Conservation (phyloP, 768 basidiomycete species). For the Boletales sp. region DNA sequence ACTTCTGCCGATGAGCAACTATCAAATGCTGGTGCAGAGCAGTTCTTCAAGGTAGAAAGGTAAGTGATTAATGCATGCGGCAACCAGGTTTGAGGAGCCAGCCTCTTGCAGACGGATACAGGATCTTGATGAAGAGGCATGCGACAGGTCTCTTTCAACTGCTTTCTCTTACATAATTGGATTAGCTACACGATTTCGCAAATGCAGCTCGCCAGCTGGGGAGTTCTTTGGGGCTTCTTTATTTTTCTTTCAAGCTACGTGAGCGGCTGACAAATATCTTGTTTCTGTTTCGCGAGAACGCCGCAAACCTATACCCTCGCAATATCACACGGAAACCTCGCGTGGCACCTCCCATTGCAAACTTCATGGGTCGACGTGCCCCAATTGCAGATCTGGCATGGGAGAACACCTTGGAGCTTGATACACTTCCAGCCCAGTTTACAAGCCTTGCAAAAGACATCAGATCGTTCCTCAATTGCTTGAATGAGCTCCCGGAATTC, state of each 20-base stretch:
- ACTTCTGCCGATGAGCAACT: constrained; percentile 49
- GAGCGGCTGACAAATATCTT: constrained; percentile 48
- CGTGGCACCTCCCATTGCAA: constrained; percentile 38
- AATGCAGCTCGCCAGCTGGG: constrained; percentile 57
- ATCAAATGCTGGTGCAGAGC: constrained; percentile 47
- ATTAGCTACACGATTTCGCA: constrained; percentile 48
- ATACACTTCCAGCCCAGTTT: constrained; percentile 46
- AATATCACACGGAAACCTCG: constrained; percentile 39
- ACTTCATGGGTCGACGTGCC: constrained; percentile 33
- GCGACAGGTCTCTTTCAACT: constrained; percentile 1
- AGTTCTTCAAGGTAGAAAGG: constrained; percentile 49
- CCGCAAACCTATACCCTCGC: constrained; percentile 50
- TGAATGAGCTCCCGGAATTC: constrained; percentile 57
- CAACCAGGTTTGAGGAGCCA: constrained; percentile 1
- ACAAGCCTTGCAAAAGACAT: constrained; percentile 46
- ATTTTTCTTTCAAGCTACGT: constrained; percentile 49
- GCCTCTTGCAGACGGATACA: constrained; percentile 37
- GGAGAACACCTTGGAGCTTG: constrained; percentile 43
- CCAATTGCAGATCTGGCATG: constrained; percentile 35
- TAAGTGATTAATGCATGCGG: constrained; percentile 16
- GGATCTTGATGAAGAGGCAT: constrained; percentile 46
- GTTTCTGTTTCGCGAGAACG: constrained; percentile 52
- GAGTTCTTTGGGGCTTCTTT: constrained; percentile 53
- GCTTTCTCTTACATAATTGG: constrained; percentile 7
- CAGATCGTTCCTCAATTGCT: constrained; percentile 47